Base-by-base conservation (phyloP, 441 rosid genomes). In the Corymbia calophylla region DNA sequence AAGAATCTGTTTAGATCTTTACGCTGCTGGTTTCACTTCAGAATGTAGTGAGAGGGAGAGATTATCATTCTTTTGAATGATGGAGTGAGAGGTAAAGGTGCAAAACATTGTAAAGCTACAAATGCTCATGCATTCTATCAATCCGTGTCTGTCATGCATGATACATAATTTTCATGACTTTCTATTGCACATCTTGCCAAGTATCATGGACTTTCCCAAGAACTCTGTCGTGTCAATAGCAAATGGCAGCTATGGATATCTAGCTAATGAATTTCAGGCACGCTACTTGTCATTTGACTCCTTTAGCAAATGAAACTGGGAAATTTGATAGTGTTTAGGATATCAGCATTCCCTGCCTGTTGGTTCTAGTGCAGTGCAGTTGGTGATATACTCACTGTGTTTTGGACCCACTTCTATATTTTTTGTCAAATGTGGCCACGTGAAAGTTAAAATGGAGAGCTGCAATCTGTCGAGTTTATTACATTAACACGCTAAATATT, bases 371-470 rank as follows among this genome's bases (percentile, higher is more conserved):
- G 81, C 48, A 19, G 47, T 70, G 81, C 48, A 3, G 81, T 19
- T 70, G 48, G 81, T 19, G 27, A 39, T 70, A 39, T 35, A 35
- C 25, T 70, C 5, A 19, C 21, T 19, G 23, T 18, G 44, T 39
- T 70, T 35, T 35, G 81, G 21, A 70, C 81, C 81, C 19, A 19
- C 7, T 16, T 97, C 97, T 9, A 89, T 66, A 92, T 89, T 92
- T 91, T 90, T 93, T 32, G 93, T 91, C 15, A 95, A 94, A 51
- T 88, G 73, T 95, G 99, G 97, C 90, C 91, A 7, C 94, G 97
- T 87, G 92, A 53, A 87, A 95, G 92, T 91, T 95, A 97, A 91
- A 94, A 91, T 70, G 81, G 92, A 23, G 64, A 90, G 89, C 60
- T 53, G 19, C 68, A 39, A 54, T 25, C 39, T 1, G 51, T 68